phyloP scores from a whole-genome alignment of 345 rosid species.

The thale cress (Arabidopsis thaliana) region DNA sequence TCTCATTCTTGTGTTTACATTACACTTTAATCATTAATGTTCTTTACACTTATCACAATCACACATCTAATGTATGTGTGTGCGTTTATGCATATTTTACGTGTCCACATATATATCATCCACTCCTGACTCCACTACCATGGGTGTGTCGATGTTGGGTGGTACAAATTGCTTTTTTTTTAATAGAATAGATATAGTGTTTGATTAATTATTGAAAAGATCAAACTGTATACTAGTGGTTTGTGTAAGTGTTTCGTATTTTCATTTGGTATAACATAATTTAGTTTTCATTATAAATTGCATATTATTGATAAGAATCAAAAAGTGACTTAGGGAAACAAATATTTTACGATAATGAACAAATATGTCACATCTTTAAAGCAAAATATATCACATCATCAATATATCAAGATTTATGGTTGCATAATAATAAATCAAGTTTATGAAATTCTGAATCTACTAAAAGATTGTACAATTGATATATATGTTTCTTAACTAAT shows the following conservation, averaged over 20 bases:
- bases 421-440: not conserved
- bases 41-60: slow-evolving; percentile 27
- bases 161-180: not conserved
- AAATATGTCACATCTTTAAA: not conserved
- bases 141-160: slow-evolving; percentile 23
- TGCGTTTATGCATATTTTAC: slow-evolving; percentile 17
- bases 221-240: not conserved
- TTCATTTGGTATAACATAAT: not conserved
- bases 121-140: slow-evolving; percentile 45
- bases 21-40: slow-evolving; percentile 35
- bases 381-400: not conserved
- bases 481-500: not conserved
- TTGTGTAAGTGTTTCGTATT: not conserved
- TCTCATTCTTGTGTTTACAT: slow-evolving; percentile 33
- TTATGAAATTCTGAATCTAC: not conserved
- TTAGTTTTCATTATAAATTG: not conserved
- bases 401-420: not conserved
- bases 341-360: not conserved
- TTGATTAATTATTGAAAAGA: not conserved
- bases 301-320: not conserved
- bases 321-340: not conserved
- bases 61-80: slow-evolving; percentile 9
- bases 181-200: not conserved
- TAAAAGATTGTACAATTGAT: not conserved
- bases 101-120: slow-evolving; percentile 35